Evolutionary conservation across 345 rosid species (phyloP), one percentile per base, ranked within the genome.

Genomic region (Camelina hispida): DNA sequence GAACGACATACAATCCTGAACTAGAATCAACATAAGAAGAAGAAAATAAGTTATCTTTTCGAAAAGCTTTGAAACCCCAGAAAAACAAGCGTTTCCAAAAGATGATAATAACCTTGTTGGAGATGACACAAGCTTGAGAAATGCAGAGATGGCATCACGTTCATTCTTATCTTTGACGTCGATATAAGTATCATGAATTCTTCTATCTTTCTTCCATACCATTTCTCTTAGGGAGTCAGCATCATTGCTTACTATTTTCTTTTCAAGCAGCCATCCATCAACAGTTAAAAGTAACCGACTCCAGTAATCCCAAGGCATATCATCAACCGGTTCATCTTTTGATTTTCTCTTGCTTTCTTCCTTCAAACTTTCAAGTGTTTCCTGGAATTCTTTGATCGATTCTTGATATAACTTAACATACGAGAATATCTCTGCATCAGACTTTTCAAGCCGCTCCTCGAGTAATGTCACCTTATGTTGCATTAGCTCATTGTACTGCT

Each of bases 181-280:
- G 76, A 85, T 71, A 78, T 86, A 91, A 6, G 87, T 85, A 73
- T 91, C 90, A 72, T 68, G 75, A 59, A 91, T 78, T 38, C 69
- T 81, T 46, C 87, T 56, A 15, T 94, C 91, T 80, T 89, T 87
- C 86, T 87, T 91, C 98, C 96, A 87, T 35, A 77, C 85, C 97
- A 87, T 82, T 78, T 90, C 95, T 78, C 98, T 85, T 78, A 94
- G 83, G 30, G 82, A 59, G 59, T 86, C 83, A 64, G 93, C 96
- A 80, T 90, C 93, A 46, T 71, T 62, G 62, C 70, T 71, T 48
- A 82, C 83, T 76, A 94, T 76, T 85, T 89, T 94, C 79, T 88
- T 84, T 81, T 94, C 98, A 67, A 94, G 96, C 66, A 86, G 69
- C 98, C 98, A 94, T 35, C 98, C 98, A 85, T 90, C 98, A 83